Percentiles rank a stretch among this genome's conserved stretches.
phyloP scores from a whole-genome alignment of 768 basidiomycete species.

The Agaricus bisporus region DNA sequence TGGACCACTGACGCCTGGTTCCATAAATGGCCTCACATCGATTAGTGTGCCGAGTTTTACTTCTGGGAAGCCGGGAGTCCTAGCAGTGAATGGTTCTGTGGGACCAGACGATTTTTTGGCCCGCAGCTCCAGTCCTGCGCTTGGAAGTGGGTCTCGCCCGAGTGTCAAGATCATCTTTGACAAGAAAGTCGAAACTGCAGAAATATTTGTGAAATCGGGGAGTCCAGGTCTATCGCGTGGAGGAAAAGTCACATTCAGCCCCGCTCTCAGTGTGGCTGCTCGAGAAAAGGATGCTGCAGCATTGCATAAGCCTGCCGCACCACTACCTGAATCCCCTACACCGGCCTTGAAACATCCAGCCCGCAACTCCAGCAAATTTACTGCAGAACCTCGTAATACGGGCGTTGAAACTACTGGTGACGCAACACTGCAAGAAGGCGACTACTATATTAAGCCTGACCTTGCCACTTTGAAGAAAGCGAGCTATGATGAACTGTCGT shows the following conservation, averaged over 20 bases:
- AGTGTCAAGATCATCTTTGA: constrained; percentile 90
- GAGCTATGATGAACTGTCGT: constrained; percentile 66
- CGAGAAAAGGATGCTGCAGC: constrained; percentile 64
- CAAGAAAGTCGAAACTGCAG: constrained; percentile 72
- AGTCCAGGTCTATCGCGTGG: constrained; percentile 36
- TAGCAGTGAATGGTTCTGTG: constrained; percentile 41
- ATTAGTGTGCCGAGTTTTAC: constrained; percentile 40
- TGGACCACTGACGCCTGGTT: constrained; percentile 35
- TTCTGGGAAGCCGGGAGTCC: constrained; percentile 47
- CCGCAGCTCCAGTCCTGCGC: constrained; percentile 52
- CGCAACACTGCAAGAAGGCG: constrained; percentile 65
- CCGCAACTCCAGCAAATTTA: constrained; percentile 32
- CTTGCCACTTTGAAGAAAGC: constrained; percentile 64
- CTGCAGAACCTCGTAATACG: constrained; percentile 23
- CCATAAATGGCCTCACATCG: constrained; percentile 29
- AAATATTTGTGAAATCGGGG: constrained; percentile 54
- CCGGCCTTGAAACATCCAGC: constrained; percentile 19
- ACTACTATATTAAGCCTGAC: constrained; percentile 88
- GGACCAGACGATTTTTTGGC: constrained; percentile 58
- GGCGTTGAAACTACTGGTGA: constrained; percentile 20
- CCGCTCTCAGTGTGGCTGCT: constrained; percentile 67
- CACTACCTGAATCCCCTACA: constrained; percentile 4
- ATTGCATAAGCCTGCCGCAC: constrained; percentile 12
- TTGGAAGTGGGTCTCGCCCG: constrained; percentile 64
- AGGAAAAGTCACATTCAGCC: constrained; percentile 66